Base-by-base conservation (phyloP, 2,329 filamentous ascomycete species). In the Tolypocladium tundrense region DNA sequence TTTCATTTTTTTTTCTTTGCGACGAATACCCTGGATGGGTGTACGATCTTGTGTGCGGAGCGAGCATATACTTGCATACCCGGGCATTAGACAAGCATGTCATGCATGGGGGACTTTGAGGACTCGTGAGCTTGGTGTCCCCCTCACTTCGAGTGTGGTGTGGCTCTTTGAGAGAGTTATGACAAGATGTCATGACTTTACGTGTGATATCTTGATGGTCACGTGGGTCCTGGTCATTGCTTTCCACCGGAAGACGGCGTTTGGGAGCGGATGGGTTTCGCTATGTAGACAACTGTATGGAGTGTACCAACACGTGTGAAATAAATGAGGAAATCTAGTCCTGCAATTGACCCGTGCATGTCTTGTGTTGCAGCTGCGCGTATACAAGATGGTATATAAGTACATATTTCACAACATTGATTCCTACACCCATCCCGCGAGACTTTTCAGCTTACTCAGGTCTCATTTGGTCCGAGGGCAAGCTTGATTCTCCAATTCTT, bases 401-500 rank as follows among this genome's bases (percentile, higher is more conserved):
- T 56, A 14, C 41, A 31, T n/a, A 19, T 45, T 5, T 53, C 37
- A 35, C 37, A 31, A 41, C 27, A 8, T n/a, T 52, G 19, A 31
- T 13, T 48, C 48, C 1, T n/a, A 19, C 45, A 14, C 31, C 48
- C 33, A 21, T 21, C 4, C 48, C n/a, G 10, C 5, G 19, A 21
- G 10, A 52, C 5, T 13, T 4, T 8, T 13, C 31, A 13, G 31
- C 31, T 6, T 54, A 58, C 60, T 58, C 57, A 59, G 24, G 61
- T 51, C 33, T 62, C 60, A 52, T 63, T 59, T 1, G 69, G 69
- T 4, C 66, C 68, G 57, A 79, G 64, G 1, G 72, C 72, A 31
- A 83, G 69, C 67, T 83, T 83, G 62, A 83, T 84, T 55, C 82
- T 76, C 88, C 90, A 96, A 61, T 86, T 81, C 66, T 88, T 80